Evolutionary conservation across 2,329 filamentous ascomycete species (phyloP), one percentile per base, ranked within the genome.

Genomic region (Epichloe aotearoae): DNA sequence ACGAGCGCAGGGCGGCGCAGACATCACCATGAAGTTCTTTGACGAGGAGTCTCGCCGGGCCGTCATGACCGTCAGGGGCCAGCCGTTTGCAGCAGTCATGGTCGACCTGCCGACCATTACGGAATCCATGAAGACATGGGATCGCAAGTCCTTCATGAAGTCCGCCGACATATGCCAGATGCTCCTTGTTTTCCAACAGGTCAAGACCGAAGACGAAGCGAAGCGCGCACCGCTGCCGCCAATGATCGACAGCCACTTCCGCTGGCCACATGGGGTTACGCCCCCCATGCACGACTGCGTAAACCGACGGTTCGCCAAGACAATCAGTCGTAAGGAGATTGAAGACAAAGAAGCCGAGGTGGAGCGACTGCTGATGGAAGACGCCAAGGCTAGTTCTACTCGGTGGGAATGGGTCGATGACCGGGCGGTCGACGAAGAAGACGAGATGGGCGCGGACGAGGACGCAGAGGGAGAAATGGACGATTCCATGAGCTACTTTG

Each of bases 81-180:
- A 79, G 48, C 73, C 78, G 46, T 95, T 88, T 63, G 89, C 86
- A 0, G 88, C 86, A 23, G 79, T 83, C 19, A 73, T 95, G 64
- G 83, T 95, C 8, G 88, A 94, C 59, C 69, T 95, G 34, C 89
- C 89, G 0, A 93, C 86, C 53, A 86, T 95, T 52, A 83, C 90
- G 5, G 89, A 95, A 64, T 84, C 83, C 7, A 89, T 93, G 84
- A 95, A 95, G 73, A 90, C 86, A 53, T 95, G 88, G 86, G 89
- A 95, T 64, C 83, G 83, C 61, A 88, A 86, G 61, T 79, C 83
- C 17, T 88, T 90, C 73, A 88, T 90, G 72, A 95, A 95, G 69
- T 86, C 86, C 8, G 85, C 86, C 34, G 89, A 95, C 62, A 80
- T 95, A 36, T 88, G 84, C 58, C 88, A 95, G 69, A 94, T 95